These are phyloP conservation scores for Leccinum subgranulosum DNA, from an alignment of 768 basidiomycete genomes.

Conservation along the genomic window DNA sequence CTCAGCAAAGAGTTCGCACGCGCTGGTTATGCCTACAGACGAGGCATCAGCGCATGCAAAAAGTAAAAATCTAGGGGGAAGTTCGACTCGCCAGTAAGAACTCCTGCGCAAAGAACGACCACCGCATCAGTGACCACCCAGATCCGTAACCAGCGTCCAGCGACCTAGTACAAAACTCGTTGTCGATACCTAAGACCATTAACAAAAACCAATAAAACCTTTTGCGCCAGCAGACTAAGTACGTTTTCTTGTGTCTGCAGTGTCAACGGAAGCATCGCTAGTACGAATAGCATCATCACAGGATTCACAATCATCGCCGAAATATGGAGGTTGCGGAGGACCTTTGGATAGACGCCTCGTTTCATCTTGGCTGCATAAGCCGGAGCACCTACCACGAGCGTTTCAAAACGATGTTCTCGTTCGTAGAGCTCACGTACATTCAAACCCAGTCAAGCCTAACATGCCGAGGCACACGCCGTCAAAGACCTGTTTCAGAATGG, in stretches of 20 bases:
- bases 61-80: not conserved
- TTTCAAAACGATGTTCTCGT: not conserved
- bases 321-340: constrained; percentile 63
- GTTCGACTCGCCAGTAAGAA: constrained; percentile 52
- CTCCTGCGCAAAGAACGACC: constrained; percentile 69
- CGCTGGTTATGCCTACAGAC: constrained; percentile 49
- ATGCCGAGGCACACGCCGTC: constrained; percentile 69
- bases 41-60: not conserved
- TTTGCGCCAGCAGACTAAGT: constrained; percentile 59
- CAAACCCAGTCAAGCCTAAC: constrained; percentile 69
- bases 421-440: constrained; percentile 39
- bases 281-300: constrained; percentile 53
- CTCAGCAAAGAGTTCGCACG: constrained; percentile 57
- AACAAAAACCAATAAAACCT: constrained; percentile 31
- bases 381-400: constrained; percentile 44
- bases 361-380: constrained; percentile 64
- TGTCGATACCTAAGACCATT: not conserved
- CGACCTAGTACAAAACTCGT: constrained; percentile 37
- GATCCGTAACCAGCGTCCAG: constrained; percentile 58
- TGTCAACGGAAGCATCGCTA: constrained; percentile 56
- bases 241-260: constrained; percentile 54
- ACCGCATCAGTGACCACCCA: constrained; percentile 67
- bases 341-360: constrained; percentile 50
- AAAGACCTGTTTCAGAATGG: constrained; percentile 49
- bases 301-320: constrained; percentile 57